Evolutionary conservation across 176 grass and related monocot species (phyloP), one percentile per base, ranked within the genome.

Genomic region (Musa beccarii): DNA sequence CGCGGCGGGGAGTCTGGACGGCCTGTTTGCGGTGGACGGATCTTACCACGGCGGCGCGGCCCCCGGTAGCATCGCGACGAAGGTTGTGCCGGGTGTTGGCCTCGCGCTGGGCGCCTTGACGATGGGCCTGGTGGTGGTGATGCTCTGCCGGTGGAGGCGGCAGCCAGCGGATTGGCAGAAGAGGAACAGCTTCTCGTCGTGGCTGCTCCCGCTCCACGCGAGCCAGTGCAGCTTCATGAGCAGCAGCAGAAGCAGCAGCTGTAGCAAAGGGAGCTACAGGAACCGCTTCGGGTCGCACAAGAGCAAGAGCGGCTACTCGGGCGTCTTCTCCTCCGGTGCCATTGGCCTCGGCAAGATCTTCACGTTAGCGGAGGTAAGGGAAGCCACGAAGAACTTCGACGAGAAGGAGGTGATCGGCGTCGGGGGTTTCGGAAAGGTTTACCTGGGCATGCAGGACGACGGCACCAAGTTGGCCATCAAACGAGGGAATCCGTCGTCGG

Each of bases 351-450:
- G 89, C 21, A 86, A 80, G 53, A 85, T 90, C 66, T 96, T 92
- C 87, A 89, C 89, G 63, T 90, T 96, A 8, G 52, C 75, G 11
- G 89, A 96, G 84, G 92, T 96, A 79, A 83, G 86, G 79, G 92
- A 90, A 76, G 93, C 89, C 24, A 96, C 93, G 19, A 92, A 90
- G 81, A 96, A 92, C 79, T 96, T 96, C 73, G 89, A 96, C 83
- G 93, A 92, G 49, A 96, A 92, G 76, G 83, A 62, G 26, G 82
- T 96, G 72, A 79, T 92, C 68, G 93, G 93, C 17, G 83, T 96
- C 21, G 93, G 89, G 29, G 93, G 93, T 24, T 96, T 96, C 7
- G 93, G 93, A 75, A 96, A 96, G 71, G 89, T 96, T 75, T 96
- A 96, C 79, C 85, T 96, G 78, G 93, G 93, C 53, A 75, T 54